phyloP scores from a whole-genome alignment of 306 rosid species.

The Cucumis melo region DNA sequence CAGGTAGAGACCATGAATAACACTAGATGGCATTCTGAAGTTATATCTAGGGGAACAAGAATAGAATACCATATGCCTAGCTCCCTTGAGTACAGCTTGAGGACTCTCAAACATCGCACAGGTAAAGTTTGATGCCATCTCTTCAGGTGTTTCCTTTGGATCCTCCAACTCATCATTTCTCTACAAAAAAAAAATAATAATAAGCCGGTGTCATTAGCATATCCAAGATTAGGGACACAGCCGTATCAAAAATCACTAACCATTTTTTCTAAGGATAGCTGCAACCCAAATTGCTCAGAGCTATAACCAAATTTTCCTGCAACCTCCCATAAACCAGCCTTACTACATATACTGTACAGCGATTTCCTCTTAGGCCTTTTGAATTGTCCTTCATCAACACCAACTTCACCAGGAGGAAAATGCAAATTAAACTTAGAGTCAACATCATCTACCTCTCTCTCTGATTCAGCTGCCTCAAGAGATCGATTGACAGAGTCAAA shows the following conservation, averaged over 20 bases:
- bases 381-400: conserved; percentile 88
- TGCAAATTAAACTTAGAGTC: conserved; percentile 94
- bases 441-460: conserved; percentile 96
- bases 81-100: conserved; percentile 85
- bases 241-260: conserved; percentile 28
- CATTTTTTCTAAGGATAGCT: conserved; percentile 54
- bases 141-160: conserved; percentile 95
- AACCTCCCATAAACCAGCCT: conserved; percentile 97
- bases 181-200: conserved; percentile 28
- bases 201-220: neutral
- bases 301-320: conserved; percentile 89
- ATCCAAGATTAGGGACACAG: neutral
- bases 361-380: conserved; percentile 94
- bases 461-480: conserved; percentile 85
- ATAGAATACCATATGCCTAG: conserved; percentile 76
- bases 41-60: neutral
- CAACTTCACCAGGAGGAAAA: conserved; percentile 89
- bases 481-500: conserved; percentile 85
- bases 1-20: neutral
- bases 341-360: conserved; percentile 49
- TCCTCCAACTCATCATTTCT: conserved; percentile 77
- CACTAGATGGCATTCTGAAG: neutral
- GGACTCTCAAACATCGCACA: conserved; percentile 81
- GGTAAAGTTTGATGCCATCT: conserved; percentile 88
- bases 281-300: conserved; percentile 91